phyloP scores from a whole-genome alignment of 306 rosid genomes.

The Parietaria judaica region DNA sequence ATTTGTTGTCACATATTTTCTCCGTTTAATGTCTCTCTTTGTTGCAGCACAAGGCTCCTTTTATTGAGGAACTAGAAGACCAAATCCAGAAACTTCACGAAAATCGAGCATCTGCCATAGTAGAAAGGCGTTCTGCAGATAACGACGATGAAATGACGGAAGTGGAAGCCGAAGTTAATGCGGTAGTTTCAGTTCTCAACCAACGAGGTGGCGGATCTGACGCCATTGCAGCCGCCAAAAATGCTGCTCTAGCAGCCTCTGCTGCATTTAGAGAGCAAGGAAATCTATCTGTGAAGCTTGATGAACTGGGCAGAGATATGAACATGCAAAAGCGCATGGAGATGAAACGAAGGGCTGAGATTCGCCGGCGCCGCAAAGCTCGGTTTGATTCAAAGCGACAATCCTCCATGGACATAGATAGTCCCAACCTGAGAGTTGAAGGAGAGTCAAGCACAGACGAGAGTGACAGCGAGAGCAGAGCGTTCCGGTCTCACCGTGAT shows the following conservation, averaged over 20 bases:
- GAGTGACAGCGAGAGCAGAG: slow-evolving; percentile 80
- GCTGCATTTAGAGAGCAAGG: slow-evolving; percentile 56
- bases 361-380: slow-evolving; percentile 44
- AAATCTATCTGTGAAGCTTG: slow-evolving; percentile 68
- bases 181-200: slow-evolving; percentile 59
- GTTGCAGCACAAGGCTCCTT: slow-evolving; percentile 80
- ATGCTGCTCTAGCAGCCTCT: slow-evolving; percentile 76
- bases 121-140: slow-evolving; percentile 62
- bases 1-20: background rate
- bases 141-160: slow-evolving; percentile 72
- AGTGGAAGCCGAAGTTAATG: slow-evolving; percentile 83
- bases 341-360: slow-evolving; percentile 57
- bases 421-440: slow-evolving; percentile 49
- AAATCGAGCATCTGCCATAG: slow-evolving; percentile 65
- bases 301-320: slow-evolving; percentile 88
- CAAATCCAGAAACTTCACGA: slow-evolving; percentile 75
- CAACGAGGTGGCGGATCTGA: slow-evolving; percentile 57
- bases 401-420: slow-evolving; percentile 51
- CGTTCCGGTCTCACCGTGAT: slow-evolving; percentile 53
- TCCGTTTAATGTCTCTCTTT: background rate
- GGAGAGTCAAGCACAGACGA: slow-evolving; percentile 97
- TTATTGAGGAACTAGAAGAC: slow-evolving; percentile 91
- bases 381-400: slow-evolving; percentile 39
- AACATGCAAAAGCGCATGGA: slow-evolving; percentile 82
- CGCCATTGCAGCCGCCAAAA: slow-evolving; percentile 47